These are phyloP conservation scores for Aspergillus sergii DNA, from an alignment of 2,329 filamentous ascomycete genomes.

Conservation along the genomic window DNA sequence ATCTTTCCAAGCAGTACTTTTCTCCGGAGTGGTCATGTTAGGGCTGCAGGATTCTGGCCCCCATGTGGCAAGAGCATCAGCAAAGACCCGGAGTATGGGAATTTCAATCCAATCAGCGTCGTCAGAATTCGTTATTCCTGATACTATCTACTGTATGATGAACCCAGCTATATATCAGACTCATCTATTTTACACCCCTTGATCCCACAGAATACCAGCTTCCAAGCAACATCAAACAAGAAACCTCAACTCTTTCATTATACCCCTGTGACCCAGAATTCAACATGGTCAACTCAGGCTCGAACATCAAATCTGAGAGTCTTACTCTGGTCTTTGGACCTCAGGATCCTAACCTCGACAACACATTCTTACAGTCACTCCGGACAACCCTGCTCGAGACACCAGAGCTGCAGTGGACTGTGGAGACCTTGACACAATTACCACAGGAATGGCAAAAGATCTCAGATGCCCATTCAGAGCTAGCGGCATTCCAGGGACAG, in stretches of 20 bases:
- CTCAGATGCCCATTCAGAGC: not conserved
- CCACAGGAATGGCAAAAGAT: not conserved
- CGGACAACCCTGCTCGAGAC: not conserved
- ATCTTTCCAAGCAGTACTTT: not conserved
- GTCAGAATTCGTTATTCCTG: too few relatives aligned
- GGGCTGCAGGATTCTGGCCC: not conserved
- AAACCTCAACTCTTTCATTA: not conserved
- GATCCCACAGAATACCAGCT: too few relatives aligned
- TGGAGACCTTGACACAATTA: not conserved
- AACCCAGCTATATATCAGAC: too few relatives aligned
- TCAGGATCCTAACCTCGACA: not conserved
- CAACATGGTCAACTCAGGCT: not conserved
- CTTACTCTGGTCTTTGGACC: not conserved
- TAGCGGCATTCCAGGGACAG: not conserved
- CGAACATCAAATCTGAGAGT: not conserved
- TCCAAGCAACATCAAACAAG: not conserved
- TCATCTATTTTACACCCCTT: too few relatives aligned
- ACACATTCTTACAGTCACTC: not conserved
- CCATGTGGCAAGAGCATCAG: not conserved
- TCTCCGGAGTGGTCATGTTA: not conserved
- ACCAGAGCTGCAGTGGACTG: not conserved
- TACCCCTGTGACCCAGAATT: not conserved
- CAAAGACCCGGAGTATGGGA: not conserved
- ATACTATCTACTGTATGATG: too few relatives aligned
- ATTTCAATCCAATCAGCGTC: not conserved